These are phyloP conservation scores for Aphanocladium album DNA, from an alignment of 2,329 filamentous ascomycete genomes.

Conservation along the genomic window DNA sequence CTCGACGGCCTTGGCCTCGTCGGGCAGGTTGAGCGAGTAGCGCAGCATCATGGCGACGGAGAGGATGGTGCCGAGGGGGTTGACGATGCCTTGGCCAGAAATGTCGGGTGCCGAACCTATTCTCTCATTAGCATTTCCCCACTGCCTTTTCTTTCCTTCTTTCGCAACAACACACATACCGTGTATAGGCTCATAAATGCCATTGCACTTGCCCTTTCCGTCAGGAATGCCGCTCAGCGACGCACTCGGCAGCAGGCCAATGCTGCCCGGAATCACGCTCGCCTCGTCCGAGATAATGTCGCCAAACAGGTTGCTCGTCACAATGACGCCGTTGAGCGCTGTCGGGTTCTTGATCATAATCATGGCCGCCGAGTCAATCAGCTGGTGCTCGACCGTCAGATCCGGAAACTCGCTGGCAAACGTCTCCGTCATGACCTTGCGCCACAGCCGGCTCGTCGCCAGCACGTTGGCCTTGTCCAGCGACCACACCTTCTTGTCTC, in stretches of 20 bases:
- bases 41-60: slow-evolving; percentile 94
- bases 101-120: slow-evolving; percentile 87
- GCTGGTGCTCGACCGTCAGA: slow-evolving; percentile 76
- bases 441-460: slow-evolving; percentile 84
- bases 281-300: slow-evolving; percentile 97
- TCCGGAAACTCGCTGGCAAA: slow-evolving; percentile 88
- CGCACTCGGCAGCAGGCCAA: slow-evolving; percentile 83
- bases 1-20: slow-evolving; percentile 75
- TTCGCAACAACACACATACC: slow-evolving; percentile 45
- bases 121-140: not conserved
- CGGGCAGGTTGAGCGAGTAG: slow-evolving; percentile 78
- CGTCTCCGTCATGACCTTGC: slow-evolving; percentile 77
- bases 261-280: slow-evolving; percentile 75
- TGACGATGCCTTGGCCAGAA: slow-evolving; percentile 79
- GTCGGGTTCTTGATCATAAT: slow-evolving; percentile 92
- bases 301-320: slow-evolving; percentile 91
- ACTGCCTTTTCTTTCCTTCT: not conserved
- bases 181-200: slow-evolving; percentile 97
- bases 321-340: slow-evolving; percentile 80
- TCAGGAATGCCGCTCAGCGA: slow-evolving; percentile 83
- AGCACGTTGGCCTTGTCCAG: slow-evolving; percentile 97
- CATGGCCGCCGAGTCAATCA: slow-evolving; percentile 97
- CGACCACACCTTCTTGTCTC: slow-evolving; percentile 68
- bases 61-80: slow-evolving; percentile 82
- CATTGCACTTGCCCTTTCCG: slow-evolving; percentile 78